Conservation (phyloP, 2,329 filamentous ascomycete genomes). For the Trichoderma koningiopsis region DNA sequence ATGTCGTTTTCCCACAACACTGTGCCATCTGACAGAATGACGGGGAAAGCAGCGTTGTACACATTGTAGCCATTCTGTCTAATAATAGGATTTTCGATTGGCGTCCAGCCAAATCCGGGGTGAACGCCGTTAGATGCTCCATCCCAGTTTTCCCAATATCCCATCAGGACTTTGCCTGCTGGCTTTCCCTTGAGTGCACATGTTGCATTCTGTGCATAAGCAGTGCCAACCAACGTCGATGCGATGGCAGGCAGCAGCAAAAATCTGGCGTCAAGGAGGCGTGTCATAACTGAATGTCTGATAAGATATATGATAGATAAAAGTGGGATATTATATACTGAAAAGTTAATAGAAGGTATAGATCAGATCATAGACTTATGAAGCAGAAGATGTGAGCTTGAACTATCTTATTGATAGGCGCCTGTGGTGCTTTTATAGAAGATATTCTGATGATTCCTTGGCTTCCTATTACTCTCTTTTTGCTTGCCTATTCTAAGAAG, state of each 20-base stretch:
- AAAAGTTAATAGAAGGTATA: neutral
- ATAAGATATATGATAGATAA: neutral
- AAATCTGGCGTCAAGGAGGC: conserved; percentile 28
- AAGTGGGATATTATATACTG: neutral
- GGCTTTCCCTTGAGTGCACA: conserved; percentile 40
- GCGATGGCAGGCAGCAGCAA: conserved; percentile 27
- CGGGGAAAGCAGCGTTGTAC: conserved; percentile 40
- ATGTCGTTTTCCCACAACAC: conserved; percentile 40
- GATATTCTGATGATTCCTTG: neutral
- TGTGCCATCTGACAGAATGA: conserved; percentile 40
- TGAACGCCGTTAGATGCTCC: conserved; percentile 39
- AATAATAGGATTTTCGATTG: conserved; percentile 37
- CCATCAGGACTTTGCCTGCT: conserved; percentile 38
- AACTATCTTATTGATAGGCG: neutral
- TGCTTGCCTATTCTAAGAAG: conserved; percentile 1
- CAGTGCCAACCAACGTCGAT: conserved; percentile 24
- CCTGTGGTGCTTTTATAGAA: conserved; percentile 4
- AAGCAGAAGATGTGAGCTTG: neutral
- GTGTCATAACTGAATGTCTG: conserved; percentile 23
- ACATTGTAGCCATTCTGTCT: conserved; percentile 40
- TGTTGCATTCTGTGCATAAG: conserved; percentile 29
- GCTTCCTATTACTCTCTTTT: neutral
- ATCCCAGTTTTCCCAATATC: conserved; percentile 45
- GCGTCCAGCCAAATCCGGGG: conserved; percentile 39
- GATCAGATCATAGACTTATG: neutral